Percentiles rank a stretch among this genome's conserved stretches.
phyloP scores from a whole-genome alignment of 1,284 basidiomycete genomes.

The Cryptococcus floricola region DNA sequence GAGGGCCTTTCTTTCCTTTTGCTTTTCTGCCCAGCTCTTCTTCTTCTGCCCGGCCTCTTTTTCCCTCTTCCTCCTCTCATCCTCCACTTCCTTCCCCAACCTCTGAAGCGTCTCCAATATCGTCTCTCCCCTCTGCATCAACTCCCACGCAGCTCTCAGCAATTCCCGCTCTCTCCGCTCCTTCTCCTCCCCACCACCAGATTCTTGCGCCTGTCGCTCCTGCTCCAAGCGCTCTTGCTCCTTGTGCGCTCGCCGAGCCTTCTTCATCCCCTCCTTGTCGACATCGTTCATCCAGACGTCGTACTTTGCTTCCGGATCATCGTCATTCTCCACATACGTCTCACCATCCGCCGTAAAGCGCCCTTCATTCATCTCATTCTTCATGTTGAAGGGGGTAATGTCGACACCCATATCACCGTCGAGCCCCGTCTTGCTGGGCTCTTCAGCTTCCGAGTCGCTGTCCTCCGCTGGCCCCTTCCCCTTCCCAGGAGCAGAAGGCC shows the following conservation, averaged over 20 bases:
- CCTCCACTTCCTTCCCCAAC: conserved; percentile 69
- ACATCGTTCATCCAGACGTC: conserved; percentile 93
- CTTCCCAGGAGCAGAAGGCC: conserved; percentile 50
- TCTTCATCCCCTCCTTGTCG: conserved; percentile 79
- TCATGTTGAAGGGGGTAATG: conserved; percentile 97
- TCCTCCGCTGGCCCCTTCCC: conserved; percentile 53
- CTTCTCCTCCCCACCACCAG: conserved; percentile 51
- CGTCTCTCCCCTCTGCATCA: conserved; percentile 83
- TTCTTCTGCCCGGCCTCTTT: conserved; percentile 31
- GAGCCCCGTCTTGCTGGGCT: conserved; percentile 3
- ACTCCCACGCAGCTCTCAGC: conserved; percentile 64
- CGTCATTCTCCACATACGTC: conserved; percentile 72
- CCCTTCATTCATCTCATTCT: conserved; percentile 95
- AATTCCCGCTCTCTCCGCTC: conserved; percentile 61
- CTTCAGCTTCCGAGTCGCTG: conserved; percentile 23
- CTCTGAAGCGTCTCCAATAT: conserved; percentile 86
- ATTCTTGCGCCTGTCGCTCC: conserved; percentile 62
- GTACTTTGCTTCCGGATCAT: conserved; percentile 83
- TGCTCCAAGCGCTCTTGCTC: conserved; percentile 62
- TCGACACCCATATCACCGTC: conserved; percentile 79
- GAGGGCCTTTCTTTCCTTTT: conserved; percentile 46
- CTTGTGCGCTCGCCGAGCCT: conserved; percentile 68
- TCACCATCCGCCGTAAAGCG: conserved; percentile 89
- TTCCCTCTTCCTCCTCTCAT: conserved; percentile 49
- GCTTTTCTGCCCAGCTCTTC: conserved; percentile 48